Evolutionary conservation across 1,139 yeast genomes (phyloP).

Genomic region (Spathaspora sp.): DNA sequence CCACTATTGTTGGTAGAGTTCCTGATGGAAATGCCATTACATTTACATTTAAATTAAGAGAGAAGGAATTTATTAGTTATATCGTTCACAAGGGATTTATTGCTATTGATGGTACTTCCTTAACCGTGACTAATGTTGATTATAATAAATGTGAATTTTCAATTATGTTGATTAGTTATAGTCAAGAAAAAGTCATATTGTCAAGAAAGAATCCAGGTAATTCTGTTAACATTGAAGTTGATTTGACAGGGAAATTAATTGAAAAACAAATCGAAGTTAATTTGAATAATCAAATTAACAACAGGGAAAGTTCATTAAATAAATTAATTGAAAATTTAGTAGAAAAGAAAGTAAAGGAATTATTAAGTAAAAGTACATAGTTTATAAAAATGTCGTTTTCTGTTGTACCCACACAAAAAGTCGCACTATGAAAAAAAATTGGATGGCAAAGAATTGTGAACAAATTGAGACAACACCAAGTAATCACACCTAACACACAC

Average conservation of each 20-base stretch:
- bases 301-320: constrained; percentile 37
- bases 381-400: background rate
- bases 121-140: constrained; percentile 82
- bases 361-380: constrained; percentile 7
- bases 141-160: constrained; percentile 58
- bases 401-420: background rate
- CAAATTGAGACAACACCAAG: background rate
- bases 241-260: constrained; percentile 85
- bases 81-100: constrained; percentile 94
- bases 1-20: constrained; percentile 52
- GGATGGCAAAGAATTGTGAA: constrained; percentile 2
- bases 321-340: constrained; percentile 51
- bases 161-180: constrained; percentile 89
- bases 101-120: constrained; percentile 89
- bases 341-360: constrained; percentile 43
- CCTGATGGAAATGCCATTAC: constrained; percentile 80
- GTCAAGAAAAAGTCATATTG: constrained; percentile 79
- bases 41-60: constrained; percentile 73
- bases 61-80: constrained; percentile 61
- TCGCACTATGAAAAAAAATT: constrained; percentile 1
- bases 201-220: constrained; percentile 65
- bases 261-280: constrained; percentile 75
- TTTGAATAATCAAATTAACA: constrained; percentile 53
- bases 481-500: background rate
- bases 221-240: constrained; percentile 87